These are phyloP conservation scores for Alternaria solani DNA, from an alignment of 2,329 filamentous ascomycete genomes.

Conservation along the genomic window DNA sequence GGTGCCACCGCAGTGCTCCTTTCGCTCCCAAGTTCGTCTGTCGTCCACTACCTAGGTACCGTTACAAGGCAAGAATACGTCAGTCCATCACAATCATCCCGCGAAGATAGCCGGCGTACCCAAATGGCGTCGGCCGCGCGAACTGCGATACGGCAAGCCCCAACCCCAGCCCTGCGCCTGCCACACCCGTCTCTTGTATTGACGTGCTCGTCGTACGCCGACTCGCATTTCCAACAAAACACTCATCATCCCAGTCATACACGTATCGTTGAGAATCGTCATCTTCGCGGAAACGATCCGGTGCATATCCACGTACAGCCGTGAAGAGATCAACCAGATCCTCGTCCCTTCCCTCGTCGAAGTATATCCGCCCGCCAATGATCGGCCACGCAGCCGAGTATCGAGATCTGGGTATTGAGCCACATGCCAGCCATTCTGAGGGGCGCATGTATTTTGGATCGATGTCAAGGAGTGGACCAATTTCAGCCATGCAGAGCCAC, in stretches of 20 bases:
- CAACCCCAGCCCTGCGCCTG: background rate
- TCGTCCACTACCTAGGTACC: background rate
- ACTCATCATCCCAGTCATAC: constrained; percentile 5
- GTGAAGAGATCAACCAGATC: background rate
- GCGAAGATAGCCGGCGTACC: constrained; percentile 8
- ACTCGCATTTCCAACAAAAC: background rate
- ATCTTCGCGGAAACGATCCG: background rate
- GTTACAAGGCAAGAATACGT: background rate
- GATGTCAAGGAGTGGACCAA: background rate
- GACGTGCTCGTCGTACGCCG: background rate
- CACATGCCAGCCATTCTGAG: constrained; percentile 11
- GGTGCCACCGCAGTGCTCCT: background rate
- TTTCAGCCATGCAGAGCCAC: background rate
- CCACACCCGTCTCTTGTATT: background rate
- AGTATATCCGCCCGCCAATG: background rate
- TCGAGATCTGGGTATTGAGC: background rate
- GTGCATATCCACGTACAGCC: background rate
- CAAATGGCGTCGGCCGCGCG: background rate
- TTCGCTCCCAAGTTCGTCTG: background rate
- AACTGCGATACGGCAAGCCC: background rate
- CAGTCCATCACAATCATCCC: constrained; percentile 12
- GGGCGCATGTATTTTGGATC: background rate
- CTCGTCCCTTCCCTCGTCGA: background rate
- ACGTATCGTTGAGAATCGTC: background rate
- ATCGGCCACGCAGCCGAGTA: constrained; percentile 6